phyloP scores from a whole-genome alignment of 2,329 filamentous ascomycete genomes.

The Neonectria magnoliae region DNA sequence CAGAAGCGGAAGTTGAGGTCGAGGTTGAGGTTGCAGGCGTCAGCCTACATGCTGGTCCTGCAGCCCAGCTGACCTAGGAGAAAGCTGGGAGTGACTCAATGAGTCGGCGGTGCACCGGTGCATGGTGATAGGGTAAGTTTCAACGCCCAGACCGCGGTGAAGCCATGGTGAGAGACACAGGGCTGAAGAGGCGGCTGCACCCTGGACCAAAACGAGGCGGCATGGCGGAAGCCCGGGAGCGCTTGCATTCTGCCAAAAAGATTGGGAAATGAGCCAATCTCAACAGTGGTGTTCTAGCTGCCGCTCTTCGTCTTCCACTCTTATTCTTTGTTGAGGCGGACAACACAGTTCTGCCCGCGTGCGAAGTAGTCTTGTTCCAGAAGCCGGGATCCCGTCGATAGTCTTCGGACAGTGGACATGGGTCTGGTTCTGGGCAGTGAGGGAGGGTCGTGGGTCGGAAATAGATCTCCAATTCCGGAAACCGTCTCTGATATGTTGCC shows the following conservation, averaged over 20 bases:
- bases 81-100: slow-evolving; percentile 17
- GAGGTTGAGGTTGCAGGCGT: slow-evolving; percentile 29
- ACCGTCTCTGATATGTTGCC: slow-evolving; percentile 5
- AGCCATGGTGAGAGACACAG: slow-evolving; percentile 22
- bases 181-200: slow-evolving; percentile 30
- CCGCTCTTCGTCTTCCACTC: background rate
- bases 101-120: slow-evolving; percentile 18
- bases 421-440: background rate
- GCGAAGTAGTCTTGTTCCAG: background rate
- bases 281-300: slow-evolving; percentile 16
- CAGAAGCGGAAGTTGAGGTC: background rate
- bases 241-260: slow-evolving; percentile 16
- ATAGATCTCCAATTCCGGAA: background rate
- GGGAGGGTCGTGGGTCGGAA: background rate
- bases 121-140: background rate
- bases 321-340: slow-evolving; percentile 11
- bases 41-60: slow-evolving; percentile 34
- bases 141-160: slow-evolving; percentile 32
- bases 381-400: background rate
- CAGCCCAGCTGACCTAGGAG: slow-evolving; percentile 33
- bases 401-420: background rate
- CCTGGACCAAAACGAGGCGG: slow-evolving; percentile 14
- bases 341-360: background rate
- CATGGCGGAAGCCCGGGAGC: slow-evolving; percentile 20
- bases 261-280: slow-evolving; percentile 29